These are phyloP conservation scores for Lycium ferocissimum DNA, from an alignment of 257 asterid species.

Conservation along the genomic window DNA sequence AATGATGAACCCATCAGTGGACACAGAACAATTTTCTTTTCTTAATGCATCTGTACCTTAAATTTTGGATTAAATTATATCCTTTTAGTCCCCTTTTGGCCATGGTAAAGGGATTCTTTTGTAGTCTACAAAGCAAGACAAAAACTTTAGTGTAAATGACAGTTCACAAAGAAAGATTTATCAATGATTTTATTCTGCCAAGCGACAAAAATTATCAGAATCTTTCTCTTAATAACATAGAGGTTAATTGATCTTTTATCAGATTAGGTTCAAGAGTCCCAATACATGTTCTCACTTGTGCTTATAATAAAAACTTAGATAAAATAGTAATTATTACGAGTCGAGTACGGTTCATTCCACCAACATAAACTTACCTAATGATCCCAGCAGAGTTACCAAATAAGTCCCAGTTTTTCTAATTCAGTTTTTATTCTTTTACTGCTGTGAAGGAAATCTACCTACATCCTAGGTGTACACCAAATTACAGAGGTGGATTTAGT, in stretches of 20 bases:
- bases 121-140: conserved; percentile 24
- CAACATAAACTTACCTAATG: too few species aligned
- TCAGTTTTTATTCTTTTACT: too few species aligned
- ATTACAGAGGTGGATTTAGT: too few species aligned
- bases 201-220: background rate
- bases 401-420: too few species aligned
- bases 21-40: background rate
- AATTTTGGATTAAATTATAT: background rate
- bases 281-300: background rate
- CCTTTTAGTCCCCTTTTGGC: background rate
- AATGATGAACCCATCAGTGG: conserved; percentile 16
- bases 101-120: conserved; percentile 2
- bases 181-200: conserved; percentile 20
- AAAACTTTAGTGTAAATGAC: background rate
- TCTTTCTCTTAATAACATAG: background rate
- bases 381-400: too few species aligned
- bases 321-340: background rate
- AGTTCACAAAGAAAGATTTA: background rate
- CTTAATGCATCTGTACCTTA: background rate
- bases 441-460: too few species aligned
- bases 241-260: background rate
- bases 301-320: background rate
- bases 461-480: too few species aligned
- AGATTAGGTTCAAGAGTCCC: background rate
- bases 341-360: background rate